Evolutionary conservation across 495 filamentous ascomycete species (phyloP).

Genomic region (Wilcoxina mikolae): DNA sequence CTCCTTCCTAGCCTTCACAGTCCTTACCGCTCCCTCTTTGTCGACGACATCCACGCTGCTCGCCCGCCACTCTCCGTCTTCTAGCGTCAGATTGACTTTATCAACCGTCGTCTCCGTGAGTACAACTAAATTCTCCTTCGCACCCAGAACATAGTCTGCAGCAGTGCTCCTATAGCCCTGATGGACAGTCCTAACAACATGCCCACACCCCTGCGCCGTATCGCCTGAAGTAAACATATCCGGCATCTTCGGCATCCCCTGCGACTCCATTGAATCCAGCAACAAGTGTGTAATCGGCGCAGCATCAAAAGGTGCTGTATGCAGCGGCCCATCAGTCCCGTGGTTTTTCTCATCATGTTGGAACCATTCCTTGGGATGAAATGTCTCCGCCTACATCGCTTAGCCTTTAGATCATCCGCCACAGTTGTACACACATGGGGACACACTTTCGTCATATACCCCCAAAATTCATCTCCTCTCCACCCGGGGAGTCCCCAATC

Average conservation of each 20-base stretch:
- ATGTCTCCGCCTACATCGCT: constrained; percentile 33
- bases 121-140: constrained; percentile 30
- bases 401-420: background rate
- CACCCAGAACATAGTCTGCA: constrained; percentile 33
- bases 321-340: constrained; percentile 35
- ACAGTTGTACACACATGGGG: background rate
- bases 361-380: constrained; percentile 31
- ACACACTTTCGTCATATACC: constrained; percentile 37
- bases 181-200: constrained; percentile 37
- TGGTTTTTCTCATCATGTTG: constrained; percentile 31
- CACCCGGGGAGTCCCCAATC: constrained; percentile 44
- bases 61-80: constrained; percentile 17
- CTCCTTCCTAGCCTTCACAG: constrained; percentile 30
- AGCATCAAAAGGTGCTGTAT: constrained; percentile 37
- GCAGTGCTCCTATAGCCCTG: constrained; percentile 37
- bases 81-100: constrained; percentile 24
- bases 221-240: constrained; percentile 41
- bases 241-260: constrained; percentile 34
- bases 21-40: constrained; percentile 19
- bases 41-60: constrained; percentile 24
- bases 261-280: constrained; percentile 35
- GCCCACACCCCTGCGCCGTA: constrained; percentile 38
- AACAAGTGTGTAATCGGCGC: constrained; percentile 37
- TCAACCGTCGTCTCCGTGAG: constrained; percentile 33
- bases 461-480: constrained; percentile 41